Conservation (phyloP, 1,284 basidiomycete genomes). For the Takashimella koratensis region DNA sequence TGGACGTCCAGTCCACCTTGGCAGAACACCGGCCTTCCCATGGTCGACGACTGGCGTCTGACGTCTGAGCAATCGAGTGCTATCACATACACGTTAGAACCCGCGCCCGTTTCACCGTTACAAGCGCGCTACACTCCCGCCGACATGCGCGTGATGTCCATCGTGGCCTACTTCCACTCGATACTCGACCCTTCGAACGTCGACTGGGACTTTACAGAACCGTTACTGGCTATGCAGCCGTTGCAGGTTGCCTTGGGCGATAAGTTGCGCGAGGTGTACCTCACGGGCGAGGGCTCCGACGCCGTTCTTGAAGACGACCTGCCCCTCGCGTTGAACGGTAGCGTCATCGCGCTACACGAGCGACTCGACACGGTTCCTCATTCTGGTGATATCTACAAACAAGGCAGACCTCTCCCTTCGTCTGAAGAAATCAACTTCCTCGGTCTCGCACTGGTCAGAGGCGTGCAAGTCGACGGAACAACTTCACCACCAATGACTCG, state of each 20-base stretch:
- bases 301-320: constrained; percentile 68
- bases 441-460: constrained; percentile 71
- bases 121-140: constrained; percentile 61
- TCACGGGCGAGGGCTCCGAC: constrained; percentile 68
- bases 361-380: constrained; percentile 19
- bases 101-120: constrained; percentile 43
- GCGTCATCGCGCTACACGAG: constrained; percentile 69
- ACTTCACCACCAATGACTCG: background rate
- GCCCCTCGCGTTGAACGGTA: constrained; percentile 69
- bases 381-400: constrained; percentile 54
- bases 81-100: constrained; percentile 23
- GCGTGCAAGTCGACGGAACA: constrained; percentile 41
- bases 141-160: constrained; percentile 67
- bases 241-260: constrained; percentile 60
- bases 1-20: constrained; percentile 33
- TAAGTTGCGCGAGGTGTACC: constrained; percentile 60
- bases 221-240: constrained; percentile 65
- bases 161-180: constrained; percentile 76
- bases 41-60: background rate
- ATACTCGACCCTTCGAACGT: constrained; percentile 31
- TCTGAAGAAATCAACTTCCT: constrained; percentile 60
- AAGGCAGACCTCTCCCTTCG: constrained; percentile 55
- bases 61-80: background rate
- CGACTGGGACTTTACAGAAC: constrained; percentile 65
- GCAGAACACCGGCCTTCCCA: constrained; percentile 13